Evolutionary conservation across 164 flowering plant species (phyloP), one percentile per base, ranked within the genome.

Genomic region (Tinospora cordifolia): DNA sequence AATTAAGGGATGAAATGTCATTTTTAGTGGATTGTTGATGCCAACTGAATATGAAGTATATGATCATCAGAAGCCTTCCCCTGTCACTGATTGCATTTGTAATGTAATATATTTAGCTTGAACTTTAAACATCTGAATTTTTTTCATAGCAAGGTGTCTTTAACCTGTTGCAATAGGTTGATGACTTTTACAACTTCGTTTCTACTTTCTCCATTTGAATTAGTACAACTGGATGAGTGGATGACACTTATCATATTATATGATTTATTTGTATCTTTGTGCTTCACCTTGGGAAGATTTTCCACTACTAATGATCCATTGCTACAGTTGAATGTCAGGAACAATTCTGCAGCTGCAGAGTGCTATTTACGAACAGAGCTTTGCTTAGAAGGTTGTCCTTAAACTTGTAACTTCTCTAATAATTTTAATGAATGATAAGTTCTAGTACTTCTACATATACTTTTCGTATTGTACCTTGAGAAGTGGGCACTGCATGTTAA

Each of bases 311-410:
- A 13, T 24, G 34, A 38, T 69, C 47, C 69, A 64, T 78, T 65
- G n/a, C 8, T 75, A 71, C 90, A 95, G 99, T 79, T 95, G 79
- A 95, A 95, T 81, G 88, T 84, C 64, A 86, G 99, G 79, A 95
- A 95, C 78, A 95, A 90, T 82, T 95, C 94, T 78, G 99, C 99
- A 59, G 94, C 99, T 65, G 87, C 83, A 75, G 98, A 95, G 74
- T 95, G 99, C 83, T 90, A 85, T 71, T 72, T 80, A 36, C 66
- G 96, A 63, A 95, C 99, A 66, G 98, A 90, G 81, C 74, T 88
- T 73, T 91, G 98, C 82, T 82, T 95, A 70, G 99, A 95, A 91
- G 99, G 99, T 93, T 58, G n/a, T 58, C n/a, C 7, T 21, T 39
- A 40, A 40, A 10, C 59, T 51, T 51, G 59, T 17, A 15, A 15